Evolutionary conservation across 2,329 filamentous ascomycete species (phyloP).

Genomic region (Lasiodiplodia sp.): DNA sequence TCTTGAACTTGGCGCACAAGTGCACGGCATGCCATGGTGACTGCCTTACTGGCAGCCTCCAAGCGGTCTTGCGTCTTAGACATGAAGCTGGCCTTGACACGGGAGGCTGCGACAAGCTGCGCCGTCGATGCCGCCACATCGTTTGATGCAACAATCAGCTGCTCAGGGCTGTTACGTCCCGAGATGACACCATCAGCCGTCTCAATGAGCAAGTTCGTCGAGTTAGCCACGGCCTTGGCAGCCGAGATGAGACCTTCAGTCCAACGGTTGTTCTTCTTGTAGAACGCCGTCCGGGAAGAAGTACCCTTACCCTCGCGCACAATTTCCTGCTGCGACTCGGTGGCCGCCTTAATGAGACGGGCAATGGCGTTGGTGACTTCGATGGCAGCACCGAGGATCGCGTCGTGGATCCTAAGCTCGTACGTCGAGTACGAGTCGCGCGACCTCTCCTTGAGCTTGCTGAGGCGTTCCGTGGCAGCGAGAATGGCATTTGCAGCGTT

Average conservation of each 20-base stretch:
- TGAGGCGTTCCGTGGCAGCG: conserved; percentile 85
- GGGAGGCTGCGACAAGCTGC: conserved; percentile 91
- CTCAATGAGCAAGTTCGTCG: conserved; percentile 96
- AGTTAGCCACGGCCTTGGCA: conserved; percentile 91
- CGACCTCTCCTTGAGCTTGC: conserved; percentile 95
- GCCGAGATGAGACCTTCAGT: conserved; percentile 97
- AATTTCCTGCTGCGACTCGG: conserved; percentile 92
- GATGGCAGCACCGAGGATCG: conserved; percentile 89
- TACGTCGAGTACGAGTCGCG: conserved; percentile 94
- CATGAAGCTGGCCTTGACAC: conserved; percentile 98
- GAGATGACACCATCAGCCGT: conserved; percentile 96
- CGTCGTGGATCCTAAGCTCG: conserved; percentile 94
- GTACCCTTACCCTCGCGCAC: conserved; percentile 90
- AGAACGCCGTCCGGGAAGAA: conserved; percentile 89
- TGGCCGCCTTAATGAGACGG: conserved; percentile 92
- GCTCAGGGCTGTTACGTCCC: conserved; percentile 90
- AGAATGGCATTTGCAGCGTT: conserved; percentile 97
- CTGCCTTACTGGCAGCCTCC: conserved; percentile 90
- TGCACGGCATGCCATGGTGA: conserved; percentile 84
- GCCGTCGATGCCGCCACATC: conserved; percentile 95
- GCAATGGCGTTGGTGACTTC: conserved; percentile 95
- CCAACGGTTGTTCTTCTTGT: conserved; percentile 99
- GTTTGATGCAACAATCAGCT: conserved; percentile 97
- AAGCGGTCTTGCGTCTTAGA: conserved; percentile 93
- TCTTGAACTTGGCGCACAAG: conserved; percentile 92